Evolutionary conservation across 2,329 filamentous ascomycete species (phyloP), one percentile per base, ranked within the genome.

Genomic region (Cladosporium oxysporum): DNA sequence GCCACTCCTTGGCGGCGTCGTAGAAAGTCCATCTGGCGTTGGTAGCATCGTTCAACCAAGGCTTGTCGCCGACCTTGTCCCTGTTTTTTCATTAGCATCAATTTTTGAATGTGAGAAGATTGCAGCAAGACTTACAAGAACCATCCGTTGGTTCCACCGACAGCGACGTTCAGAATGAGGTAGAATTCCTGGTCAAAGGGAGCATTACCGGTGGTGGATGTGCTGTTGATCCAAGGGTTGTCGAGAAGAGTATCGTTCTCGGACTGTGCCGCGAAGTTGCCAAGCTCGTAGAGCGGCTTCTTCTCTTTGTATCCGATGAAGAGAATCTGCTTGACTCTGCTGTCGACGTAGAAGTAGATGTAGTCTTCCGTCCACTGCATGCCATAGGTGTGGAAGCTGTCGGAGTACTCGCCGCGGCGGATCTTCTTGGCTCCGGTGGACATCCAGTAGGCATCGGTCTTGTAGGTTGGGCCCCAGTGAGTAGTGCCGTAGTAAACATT

Each of bases 81-180:
- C 59, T 62, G 31, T 28, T 29, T 10, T n/a, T 26, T 26, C 29
- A 21, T 62, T 37, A 62, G 59, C 59, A 53, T 62, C 28, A 16
- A 52, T 37, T 31, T 14, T 33, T 35, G 0, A n/a, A 10, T 31
- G 23, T 16, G 11, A 21, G 4, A 6, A 2, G 29, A 11, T 47
- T 5, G 5, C 8, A 21, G 21, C 14, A 12, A 41, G 6, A 87
- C 85, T 76, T 93, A 90, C 73, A 88, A 80, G 73, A 93, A 94
- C 90, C 90, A 93, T 35, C 90, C 90, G 70, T 93, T 93, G 26
- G 89, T 92, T 59, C 88, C 87, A 33, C 91, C 91, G 8, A 93
- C 90, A 12, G 88, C 90, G 3, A 93, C 82, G 73, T 91, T 91
- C 65, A 94, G 76, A 70, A 93, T 89, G 55, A 94, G 84, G 72